A percentile compares a stretch with the other conserved stretches of the same genome.
Conservation (phyloP, 495 filamentous ascomycete species). For the Trichoderma parareesei region DNA sequence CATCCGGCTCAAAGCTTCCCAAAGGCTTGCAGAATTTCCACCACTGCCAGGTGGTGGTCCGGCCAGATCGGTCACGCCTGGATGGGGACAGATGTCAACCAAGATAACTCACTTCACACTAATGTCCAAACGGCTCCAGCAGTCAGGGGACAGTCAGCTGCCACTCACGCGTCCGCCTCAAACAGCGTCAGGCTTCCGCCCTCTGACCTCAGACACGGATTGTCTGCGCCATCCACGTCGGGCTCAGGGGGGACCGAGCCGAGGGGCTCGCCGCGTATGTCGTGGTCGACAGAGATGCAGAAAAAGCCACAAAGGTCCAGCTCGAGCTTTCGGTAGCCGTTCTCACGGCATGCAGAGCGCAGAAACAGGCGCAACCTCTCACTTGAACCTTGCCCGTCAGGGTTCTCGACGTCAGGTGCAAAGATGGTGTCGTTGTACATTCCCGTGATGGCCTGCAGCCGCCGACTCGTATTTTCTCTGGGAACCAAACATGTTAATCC, state of each 20-base stretch:
- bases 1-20: neutral
- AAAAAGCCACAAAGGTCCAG: neutral
- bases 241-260: neutral
- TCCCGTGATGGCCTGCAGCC: neutral
- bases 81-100: neutral
- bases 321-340: neutral
- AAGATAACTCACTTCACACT: neutral
- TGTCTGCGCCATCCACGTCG: neutral
- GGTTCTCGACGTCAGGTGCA: neutral
- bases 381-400: neutral
- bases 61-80: neutral
- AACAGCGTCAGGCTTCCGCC: neutral
- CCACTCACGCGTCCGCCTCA: neutral
- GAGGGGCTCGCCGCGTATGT: neutral
- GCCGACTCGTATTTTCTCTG: neutral
- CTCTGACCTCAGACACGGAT: neutral
- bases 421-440: neutral
- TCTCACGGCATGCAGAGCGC: neutral
- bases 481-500: neutral
- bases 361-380: neutral
- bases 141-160: neutral
- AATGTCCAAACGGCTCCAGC: too few species aligned
- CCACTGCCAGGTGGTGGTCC: neutral
- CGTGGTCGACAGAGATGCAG: neutral
- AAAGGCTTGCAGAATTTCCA: neutral